Percentiles rank a stretch among this genome's conserved stretches.
These are phyloP conservation scores for Fistulinella cinereoalba DNA, from an alignment of 1,284 basidiomycete genomes.

Conservation along the genomic window DNA sequence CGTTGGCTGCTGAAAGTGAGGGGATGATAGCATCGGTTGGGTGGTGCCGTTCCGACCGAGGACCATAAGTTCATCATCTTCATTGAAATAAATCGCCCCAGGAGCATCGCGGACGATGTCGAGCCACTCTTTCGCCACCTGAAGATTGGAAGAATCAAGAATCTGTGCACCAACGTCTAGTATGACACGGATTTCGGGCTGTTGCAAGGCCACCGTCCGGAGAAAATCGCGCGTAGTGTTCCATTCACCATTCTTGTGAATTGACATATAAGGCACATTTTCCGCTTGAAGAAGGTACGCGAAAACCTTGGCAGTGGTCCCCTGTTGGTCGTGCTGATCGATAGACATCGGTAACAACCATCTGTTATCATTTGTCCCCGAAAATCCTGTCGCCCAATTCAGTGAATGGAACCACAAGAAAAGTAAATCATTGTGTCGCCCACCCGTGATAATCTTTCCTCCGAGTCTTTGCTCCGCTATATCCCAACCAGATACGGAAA, in stretches of 20 bases:
- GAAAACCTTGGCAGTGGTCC: background rate
- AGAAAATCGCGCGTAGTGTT: background rate
- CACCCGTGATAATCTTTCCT: background rate
- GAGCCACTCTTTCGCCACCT: background rate
- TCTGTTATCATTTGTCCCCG: slow-evolving; percentile 8
- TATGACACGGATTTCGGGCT: background rate
- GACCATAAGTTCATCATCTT: background rate
- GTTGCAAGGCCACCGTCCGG: background rate
- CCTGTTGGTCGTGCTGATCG: slow-evolving; percentile 1
- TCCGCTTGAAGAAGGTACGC: background rate
- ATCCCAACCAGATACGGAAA: slow-evolving; percentile 50
- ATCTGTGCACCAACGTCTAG: background rate
- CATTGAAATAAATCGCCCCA: background rate
- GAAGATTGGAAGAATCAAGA: background rate
- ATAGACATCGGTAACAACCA: slow-evolving; percentile 1
- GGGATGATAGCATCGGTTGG: background rate
- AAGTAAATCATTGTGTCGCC: background rate
- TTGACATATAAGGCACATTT: background rate
- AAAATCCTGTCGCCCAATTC: slow-evolving; percentile 3
- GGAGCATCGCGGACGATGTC: background rate
- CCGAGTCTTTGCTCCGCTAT: slow-evolving; percentile 38
- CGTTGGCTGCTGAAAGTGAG: background rate
- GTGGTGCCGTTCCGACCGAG: background rate
- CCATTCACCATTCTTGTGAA: background rate
- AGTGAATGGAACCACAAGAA: background rate